Evolutionary conservation across 1,139 yeast species (phyloP).

Genomic region (Diutina rugosa): DNA sequence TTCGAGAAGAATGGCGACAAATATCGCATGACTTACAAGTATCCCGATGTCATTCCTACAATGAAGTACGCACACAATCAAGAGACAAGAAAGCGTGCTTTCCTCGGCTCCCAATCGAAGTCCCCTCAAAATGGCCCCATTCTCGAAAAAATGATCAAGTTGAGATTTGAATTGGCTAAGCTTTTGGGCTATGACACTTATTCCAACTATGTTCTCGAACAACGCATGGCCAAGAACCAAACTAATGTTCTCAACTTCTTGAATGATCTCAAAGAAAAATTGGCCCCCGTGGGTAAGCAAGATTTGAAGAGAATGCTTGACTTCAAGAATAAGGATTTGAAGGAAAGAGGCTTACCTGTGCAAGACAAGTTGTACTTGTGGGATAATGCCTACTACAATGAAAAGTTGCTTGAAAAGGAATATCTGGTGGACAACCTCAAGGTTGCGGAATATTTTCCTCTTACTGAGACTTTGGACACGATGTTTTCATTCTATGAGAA

Average conservation of each 20-base stretch:
- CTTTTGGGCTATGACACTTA: constrained; percentile 53
- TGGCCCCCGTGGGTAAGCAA: constrained; percentile 42
- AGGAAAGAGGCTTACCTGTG: constrained; percentile 24
- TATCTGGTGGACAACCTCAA: constrained; percentile 61
- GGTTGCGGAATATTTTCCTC: constrained; percentile 69
- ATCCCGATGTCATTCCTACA: constrained; percentile 71
- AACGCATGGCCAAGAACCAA: constrained; percentile 66
- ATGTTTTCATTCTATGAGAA: constrained; percentile 64
- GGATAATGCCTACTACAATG: constrained; percentile 62
- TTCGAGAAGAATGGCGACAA: constrained; percentile 36
- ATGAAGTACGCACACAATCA: constrained; percentile 53
- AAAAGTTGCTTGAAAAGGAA: constrained; percentile 49
- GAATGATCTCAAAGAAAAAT: constrained; percentile 42
- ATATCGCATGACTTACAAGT: constrained; percentile 63
- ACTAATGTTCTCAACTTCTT: constrained; percentile 48
- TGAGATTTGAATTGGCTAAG: constrained; percentile 51
- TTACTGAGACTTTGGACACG: constrained; percentile 48
- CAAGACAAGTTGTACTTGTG: constrained; percentile 46
- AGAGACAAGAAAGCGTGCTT: constrained; percentile 55
- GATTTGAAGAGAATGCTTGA: constrained; percentile 37
- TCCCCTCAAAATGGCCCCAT: constrained; percentile 49
- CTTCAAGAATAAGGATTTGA: constrained; percentile 42
- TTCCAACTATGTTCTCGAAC: constrained; percentile 60
- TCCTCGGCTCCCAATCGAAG: constrained; percentile 53
- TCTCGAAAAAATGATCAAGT: constrained; percentile 42